Evolutionary conservation across 2,329 filamentous ascomycete genomes (phyloP).

Genomic region (Xylariales sp.): DNA sequence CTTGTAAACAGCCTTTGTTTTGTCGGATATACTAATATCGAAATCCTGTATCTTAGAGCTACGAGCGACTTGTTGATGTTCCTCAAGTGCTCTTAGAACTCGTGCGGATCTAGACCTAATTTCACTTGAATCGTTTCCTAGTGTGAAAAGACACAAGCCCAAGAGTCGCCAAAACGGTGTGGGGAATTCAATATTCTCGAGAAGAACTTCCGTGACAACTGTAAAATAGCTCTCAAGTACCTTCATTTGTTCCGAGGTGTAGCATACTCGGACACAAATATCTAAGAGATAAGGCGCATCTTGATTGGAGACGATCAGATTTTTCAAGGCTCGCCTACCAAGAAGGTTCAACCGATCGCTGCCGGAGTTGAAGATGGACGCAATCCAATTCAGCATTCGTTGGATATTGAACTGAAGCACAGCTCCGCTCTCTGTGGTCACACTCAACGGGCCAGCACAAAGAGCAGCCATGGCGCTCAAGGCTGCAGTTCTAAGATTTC

Average conservation of each 20-base stretch:
- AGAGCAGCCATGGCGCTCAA: conserved; percentile 93
- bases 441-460: conserved; percentile 79
- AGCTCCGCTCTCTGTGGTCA: conserved; percentile 84
- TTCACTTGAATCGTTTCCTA: conserved; percentile 86
- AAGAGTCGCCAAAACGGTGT: conserved; percentile 88
- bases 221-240: conserved; percentile 93
- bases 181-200: conserved; percentile 76
- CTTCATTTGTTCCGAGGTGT: conserved; percentile 74
- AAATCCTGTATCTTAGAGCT: conserved; percentile 94
- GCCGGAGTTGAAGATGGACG: conserved; percentile 86
- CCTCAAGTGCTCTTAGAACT: conserved; percentile 76
- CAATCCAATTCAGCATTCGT: conserved; percentile 92
- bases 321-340: conserved; percentile 81
- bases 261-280: conserved; percentile 88
- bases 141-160: conserved; percentile 81
- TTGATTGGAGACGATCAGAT: conserved; percentile 85
- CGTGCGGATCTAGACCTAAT: conserved; percentile 85
- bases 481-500: conserved; percentile 83
- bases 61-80: conserved; percentile 65
- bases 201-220: conserved; percentile 82
- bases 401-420: conserved; percentile 86
- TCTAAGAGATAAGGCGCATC: conserved; percentile 83
- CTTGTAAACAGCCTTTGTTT: conserved; percentile 97
- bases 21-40: conserved; percentile 97
- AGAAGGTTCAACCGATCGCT: conserved; percentile 92